Conservation (phyloP, 495 filamentous ascomycete species). For the Immersiella caudata region DNA sequence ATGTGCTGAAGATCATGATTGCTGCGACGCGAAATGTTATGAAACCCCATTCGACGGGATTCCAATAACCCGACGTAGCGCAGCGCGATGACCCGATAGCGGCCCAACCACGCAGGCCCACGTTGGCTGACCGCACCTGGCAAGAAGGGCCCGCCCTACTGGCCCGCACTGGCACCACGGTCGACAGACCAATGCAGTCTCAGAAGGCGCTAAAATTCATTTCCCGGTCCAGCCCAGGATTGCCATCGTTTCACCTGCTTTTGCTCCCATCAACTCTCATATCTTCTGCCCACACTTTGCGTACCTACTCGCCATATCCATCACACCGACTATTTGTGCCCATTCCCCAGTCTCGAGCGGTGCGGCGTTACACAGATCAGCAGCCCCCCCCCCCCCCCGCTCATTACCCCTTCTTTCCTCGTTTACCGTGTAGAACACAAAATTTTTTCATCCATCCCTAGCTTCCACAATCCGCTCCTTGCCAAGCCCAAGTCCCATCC, state of each 20-base stretch:
- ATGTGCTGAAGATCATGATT: too few relatives aligned
- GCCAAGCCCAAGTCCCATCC: not conserved
- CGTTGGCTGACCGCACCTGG: not conserved
- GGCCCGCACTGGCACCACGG: not conserved
- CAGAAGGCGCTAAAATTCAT: not conserved
- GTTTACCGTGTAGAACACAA: not conserved
- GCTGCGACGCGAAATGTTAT: not conserved
- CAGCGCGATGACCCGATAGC: not conserved
- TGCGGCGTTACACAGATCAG: not conserved
- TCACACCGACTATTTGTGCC: not conserved
- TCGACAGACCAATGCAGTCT: not conserved
- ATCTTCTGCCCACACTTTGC: not conserved
- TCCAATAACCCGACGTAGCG: not conserved
- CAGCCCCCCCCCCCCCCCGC: not conserved
- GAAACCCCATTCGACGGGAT: not conserved
- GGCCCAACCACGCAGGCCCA: not conserved
- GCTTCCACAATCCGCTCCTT: not conserved
- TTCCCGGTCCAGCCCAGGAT: not conserved
- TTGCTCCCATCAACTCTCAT: not conserved
- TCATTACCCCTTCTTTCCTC: not conserved
- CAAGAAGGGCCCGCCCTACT: not conserved
- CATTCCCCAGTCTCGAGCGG: not conserved
- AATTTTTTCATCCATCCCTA: not conserved
- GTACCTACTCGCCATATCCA: not conserved
- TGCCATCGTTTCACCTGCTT: not conserved